These are phyloP conservation scores for Dispira parvispora DNA, from an alignment of 192 early-diverging fungal genomes.

Conservation along the genomic window DNA sequence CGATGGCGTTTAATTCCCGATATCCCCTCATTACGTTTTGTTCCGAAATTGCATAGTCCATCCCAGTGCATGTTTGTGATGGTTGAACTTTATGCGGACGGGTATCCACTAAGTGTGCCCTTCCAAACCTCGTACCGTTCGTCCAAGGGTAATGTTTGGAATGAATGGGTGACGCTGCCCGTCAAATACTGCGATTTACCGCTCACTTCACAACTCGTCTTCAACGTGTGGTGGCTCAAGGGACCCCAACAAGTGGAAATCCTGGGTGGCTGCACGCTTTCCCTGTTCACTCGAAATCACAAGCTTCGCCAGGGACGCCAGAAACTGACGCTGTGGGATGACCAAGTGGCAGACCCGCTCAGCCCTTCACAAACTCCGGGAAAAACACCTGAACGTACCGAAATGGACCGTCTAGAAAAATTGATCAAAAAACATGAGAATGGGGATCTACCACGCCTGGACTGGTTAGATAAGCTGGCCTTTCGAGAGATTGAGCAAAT, in stretches of 20 bases:
- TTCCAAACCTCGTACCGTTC: constrained; percentile 11
- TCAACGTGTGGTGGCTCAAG: constrained; percentile 67
- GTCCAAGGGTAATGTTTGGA: constrained; percentile 31
- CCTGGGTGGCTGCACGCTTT: constrained; percentile 60
- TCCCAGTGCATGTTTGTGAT: constrained; percentile 1
- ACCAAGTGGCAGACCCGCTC: constrained; percentile 36
- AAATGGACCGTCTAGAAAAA: constrained; percentile 79
- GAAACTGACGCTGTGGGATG: constrained; percentile 47
- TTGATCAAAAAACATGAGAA: constrained; percentile 68
- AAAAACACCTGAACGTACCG: constrained; percentile 37
- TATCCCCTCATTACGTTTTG: no score
- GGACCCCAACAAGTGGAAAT: constrained; percentile 55
- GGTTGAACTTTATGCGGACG: constrained; percentile 8
- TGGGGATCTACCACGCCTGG: constrained; percentile 67
- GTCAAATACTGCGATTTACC: constrained; percentile 77
- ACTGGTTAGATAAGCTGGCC: constrained; percentile 86
- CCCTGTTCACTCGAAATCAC: constrained; percentile 67
- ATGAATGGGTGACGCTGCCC: constrained; percentile 86
- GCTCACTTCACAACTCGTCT: constrained; percentile 39
- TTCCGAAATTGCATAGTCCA: constrained; percentile 3
- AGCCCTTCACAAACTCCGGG: constrained; percentile 25
- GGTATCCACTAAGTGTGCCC: constrained; percentile 9
- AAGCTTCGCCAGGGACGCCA: constrained; percentile 76
- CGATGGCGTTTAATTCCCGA: no score
- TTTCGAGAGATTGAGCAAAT: constrained; percentile 80